These are phyloP conservation scores for Hondaea fermentalgiana DNA, from an alignment of 108 stramenopile genomes.

Conservation along the genomic window DNA sequence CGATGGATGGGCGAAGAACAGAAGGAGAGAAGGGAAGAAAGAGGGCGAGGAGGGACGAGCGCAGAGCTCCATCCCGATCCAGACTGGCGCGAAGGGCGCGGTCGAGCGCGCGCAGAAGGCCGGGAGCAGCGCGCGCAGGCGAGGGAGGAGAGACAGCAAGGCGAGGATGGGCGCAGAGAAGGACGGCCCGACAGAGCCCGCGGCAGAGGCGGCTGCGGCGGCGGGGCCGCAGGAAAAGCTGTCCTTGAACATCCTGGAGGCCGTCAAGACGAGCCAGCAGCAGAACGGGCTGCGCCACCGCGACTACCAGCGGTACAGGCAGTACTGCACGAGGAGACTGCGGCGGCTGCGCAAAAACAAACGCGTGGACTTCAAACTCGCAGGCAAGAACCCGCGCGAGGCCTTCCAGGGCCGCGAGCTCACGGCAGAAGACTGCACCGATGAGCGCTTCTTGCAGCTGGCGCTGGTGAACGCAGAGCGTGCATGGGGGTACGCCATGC, in stretches of 20 bases:
- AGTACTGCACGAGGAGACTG: conserved; percentile 17
- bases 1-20: too few relatives aligned
- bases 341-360: neutral
- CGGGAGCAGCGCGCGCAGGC: too few relatives aligned
- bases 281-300: conserved; percentile 18
- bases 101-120: too few relatives aligned
- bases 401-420: neutral
- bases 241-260: neutral
- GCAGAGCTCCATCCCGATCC: too few relatives aligned
- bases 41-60: too few relatives aligned
- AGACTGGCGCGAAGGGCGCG: too few relatives aligned
- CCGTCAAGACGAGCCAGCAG: neutral
- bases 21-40: too few relatives aligned
- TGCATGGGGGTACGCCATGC: conserved; percentile 12
- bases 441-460: neutral
- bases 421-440: neutral
- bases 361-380: neutral
- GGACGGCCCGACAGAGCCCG: neutral
- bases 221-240: neutral
- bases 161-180: neutral
- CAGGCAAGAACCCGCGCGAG: neutral
- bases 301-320: neutral
- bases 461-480: conserved; percentile 19
- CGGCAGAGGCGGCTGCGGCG: neutral
- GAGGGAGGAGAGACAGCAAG: neutral